These are phyloP conservation scores for Trametes cinnabarina DNA, from an alignment of 768 basidiomycete genomes.

Conservation along the genomic window DNA sequence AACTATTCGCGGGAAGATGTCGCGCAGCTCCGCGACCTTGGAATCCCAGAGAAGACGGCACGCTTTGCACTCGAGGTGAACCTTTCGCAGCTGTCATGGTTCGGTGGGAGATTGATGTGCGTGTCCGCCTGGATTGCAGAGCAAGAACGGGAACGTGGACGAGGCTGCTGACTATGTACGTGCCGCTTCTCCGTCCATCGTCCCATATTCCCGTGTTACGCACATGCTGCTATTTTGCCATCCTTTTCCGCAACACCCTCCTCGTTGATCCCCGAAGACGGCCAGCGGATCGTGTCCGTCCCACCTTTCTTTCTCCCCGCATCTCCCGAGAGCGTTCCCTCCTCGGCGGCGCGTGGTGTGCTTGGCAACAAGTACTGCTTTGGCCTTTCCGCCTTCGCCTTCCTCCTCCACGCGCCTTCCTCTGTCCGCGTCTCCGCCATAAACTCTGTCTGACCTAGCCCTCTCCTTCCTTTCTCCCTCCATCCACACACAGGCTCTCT, in stretches of 20 bases:
- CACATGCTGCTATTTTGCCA: too few species aligned
- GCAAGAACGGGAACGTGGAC: slow-evolving; percentile 12
- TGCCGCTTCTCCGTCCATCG: background rate
- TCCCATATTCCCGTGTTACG: too few species aligned
- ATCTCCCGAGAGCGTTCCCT: background rate
- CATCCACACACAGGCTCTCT: slow-evolving; percentile 24
- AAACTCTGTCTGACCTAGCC: background rate
- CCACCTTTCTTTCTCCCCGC: too few species aligned
- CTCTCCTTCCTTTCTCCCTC: background rate
- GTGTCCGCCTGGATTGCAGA: background rate
- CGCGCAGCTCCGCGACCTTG: slow-evolving; percentile 11
- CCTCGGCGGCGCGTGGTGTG: background rate
- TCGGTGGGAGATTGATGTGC: slow-evolving; percentile 1
- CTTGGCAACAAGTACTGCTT: slow-evolving; percentile 22
- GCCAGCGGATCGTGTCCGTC: too few species aligned
- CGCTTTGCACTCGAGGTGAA: slow-evolving; percentile 20
- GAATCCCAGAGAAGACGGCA: slow-evolving; percentile 10
- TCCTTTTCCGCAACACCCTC: too few species aligned
- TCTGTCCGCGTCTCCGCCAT: background rate
- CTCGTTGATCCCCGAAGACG: too few species aligned
- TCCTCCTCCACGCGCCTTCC: background rate
- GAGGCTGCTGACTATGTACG: slow-evolving; percentile 17
- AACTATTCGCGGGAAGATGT: slow-evolving; percentile 8
- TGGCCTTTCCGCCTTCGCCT: background rate
- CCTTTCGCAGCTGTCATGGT: background rate